phyloP scores from a whole-genome alignment of 306 rosid species.

The Inga oerstediana region DNA sequence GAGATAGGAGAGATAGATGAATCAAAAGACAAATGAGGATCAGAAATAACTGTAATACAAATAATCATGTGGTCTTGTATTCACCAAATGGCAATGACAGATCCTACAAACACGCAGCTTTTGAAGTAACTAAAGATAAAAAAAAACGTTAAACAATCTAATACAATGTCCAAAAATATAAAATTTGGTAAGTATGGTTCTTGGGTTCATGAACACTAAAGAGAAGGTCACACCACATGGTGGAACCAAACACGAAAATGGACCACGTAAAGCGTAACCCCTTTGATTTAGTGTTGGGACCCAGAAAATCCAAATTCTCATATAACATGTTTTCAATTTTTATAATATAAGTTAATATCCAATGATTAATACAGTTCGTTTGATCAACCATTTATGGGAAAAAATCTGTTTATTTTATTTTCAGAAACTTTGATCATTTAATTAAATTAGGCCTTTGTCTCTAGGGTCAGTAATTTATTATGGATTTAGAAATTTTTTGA shows the following conservation, averaged over 20 bases:
- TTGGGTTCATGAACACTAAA: not conserved
- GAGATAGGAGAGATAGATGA: not conserved
- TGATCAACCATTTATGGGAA: not conserved
- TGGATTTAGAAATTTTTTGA: not conserved
- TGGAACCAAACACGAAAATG: not conserved
- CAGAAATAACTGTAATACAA: not conserved
- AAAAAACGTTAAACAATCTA: not conserved
- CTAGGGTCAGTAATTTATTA: not conserved
- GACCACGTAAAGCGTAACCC: not conserved
- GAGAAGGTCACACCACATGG: not conserved
- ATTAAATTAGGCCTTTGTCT: not conserved
- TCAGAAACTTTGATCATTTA: not conserved
- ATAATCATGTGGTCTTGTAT: conserved; percentile 2
- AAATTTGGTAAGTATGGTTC: not conserved
- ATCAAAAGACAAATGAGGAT: not conserved
- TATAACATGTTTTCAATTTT: not conserved
- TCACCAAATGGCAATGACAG: conserved; percentile 4
- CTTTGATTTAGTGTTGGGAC: not conserved
- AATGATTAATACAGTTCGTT: not conserved
- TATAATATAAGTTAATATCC: not conserved
- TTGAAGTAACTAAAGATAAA: not conserved
- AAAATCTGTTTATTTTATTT: not conserved
- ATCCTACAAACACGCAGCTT: conserved; percentile 1
- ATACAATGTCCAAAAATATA: not conserved
- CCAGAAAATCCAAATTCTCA: not conserved